Evolutionary conservation across 495 filamentous ascomycete genomes (phyloP).

Genomic region (Apodospora peruviana): DNA sequence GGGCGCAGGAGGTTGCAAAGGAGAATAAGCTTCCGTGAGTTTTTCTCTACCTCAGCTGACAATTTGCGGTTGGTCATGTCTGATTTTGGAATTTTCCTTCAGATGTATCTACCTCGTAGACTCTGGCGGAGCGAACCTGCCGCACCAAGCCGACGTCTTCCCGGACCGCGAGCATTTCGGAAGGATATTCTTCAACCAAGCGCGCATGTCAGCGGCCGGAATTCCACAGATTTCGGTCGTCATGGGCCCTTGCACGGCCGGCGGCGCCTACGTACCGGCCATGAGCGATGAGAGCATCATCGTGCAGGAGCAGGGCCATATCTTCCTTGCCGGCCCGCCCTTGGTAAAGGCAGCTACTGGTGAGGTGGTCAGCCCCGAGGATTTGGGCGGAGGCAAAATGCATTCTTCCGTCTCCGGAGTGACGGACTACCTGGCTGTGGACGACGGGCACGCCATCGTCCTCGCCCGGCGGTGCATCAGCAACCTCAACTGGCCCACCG

Average conservation of each 20-base stretch:
- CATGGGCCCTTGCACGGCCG: conserved; percentile 96
- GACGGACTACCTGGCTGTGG: conserved; percentile 90
- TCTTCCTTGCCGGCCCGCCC: conserved; percentile 92
- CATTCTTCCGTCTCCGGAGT: conserved; percentile 92
- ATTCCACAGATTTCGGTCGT: conserved; percentile 95
- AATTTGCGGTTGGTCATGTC: neutral
- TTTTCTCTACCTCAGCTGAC: neutral
- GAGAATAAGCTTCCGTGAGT: conserved; percentile 68
- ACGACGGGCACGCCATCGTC: conserved; percentile 89
- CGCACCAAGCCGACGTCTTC: conserved; percentile 94
- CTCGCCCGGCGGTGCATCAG: conserved; percentile 76
- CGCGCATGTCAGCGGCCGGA: conserved; percentile 75
- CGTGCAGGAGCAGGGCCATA: conserved; percentile 88
- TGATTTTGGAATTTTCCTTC: neutral
- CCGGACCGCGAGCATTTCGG: conserved; percentile 94
- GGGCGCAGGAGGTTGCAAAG: conserved; percentile 84
- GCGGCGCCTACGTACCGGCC: conserved; percentile 91
- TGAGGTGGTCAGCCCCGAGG: conserved; percentile 87
- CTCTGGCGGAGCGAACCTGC: conserved; percentile 92
- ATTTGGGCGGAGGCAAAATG: conserved; percentile 87
- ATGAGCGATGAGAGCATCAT: conserved; percentile 99
- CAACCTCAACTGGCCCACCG: conserved; percentile 78
- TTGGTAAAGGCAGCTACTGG: conserved; percentile 96
- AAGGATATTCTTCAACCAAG: conserved; percentile 98
- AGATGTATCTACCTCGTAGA: conserved; percentile 94